A percentile compares a stretch with the other conserved stretches of the same genome.
Conservation (phyloP, 345 rosid species). For the Ceriops zippeliana region DNA sequence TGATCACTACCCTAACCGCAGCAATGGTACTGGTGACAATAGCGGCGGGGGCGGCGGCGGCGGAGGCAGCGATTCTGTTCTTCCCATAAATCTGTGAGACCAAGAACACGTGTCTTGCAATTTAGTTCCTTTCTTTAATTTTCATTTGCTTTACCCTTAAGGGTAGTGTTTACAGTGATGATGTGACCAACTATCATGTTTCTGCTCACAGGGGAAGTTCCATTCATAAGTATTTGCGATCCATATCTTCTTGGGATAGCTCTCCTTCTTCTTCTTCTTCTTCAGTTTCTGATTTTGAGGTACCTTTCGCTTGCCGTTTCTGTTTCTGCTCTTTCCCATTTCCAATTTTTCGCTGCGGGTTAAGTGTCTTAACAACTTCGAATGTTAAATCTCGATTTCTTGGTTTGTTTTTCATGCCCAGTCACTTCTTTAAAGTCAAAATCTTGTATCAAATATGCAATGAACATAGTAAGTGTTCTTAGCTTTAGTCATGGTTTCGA, state of each 20-base stretch:
- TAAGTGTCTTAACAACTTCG: background rate
- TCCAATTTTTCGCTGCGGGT: background rate
- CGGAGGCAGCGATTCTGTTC: conserved; percentile 14
- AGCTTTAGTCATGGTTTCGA: too few species aligned
- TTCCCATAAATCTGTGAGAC: conserved; percentile 25
- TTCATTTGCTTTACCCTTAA: background rate
- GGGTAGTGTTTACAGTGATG: background rate
- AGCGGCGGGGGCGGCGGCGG: background rate
- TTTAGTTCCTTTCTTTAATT: background rate
- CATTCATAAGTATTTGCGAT: conserved; percentile 28
- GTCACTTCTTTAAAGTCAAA: too few species aligned
- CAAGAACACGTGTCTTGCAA: background rate
- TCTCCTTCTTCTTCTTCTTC: conserved; percentile 19
- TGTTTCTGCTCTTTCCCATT: background rate
- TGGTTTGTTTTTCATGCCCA: too few species aligned
- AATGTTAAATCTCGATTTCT: background rate
- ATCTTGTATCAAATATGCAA: too few species aligned
- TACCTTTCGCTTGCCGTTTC: conserved; percentile 3
- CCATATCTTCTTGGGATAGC: conserved; percentile 20
- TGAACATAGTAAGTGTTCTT: too few species aligned
- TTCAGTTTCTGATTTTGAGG: conserved; percentile 22
- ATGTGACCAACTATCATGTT: background rate
- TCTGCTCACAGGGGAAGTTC: conserved; percentile 21
- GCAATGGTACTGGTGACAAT: background rate
- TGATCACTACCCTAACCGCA: conserved; percentile 7